Evolutionary conservation across 257 asterid species (phyloP).

Genomic region (Dorcoceras hygrometricum): DNA sequence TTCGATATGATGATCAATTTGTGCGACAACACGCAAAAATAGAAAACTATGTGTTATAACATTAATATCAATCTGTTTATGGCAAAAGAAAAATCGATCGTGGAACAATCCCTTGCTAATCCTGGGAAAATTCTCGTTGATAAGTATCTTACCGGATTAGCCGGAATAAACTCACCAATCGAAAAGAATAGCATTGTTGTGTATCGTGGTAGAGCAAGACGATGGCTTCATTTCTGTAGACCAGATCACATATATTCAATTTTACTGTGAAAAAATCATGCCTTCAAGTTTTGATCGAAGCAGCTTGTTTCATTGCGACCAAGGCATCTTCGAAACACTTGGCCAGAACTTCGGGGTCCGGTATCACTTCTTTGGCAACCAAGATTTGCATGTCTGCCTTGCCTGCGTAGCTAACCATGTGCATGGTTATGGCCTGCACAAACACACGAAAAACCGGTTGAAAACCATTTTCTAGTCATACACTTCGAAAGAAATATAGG

Average conservation of each 20-base stretch:
- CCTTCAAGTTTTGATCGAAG: slow-evolving; percentile 21
- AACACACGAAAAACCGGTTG: background rate
- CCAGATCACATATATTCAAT: background rate
- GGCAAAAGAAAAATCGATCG: too few relatives aligned
- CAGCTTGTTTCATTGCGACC: slow-evolving; percentile 52
- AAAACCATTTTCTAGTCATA: background rate
- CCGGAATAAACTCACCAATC: too few relatives aligned
- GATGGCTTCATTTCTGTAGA: background rate
- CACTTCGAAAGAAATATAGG: background rate
- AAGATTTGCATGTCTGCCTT: slow-evolving; percentile 66
- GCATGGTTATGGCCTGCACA: slow-evolving; percentile 67
- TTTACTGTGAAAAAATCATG: background rate
- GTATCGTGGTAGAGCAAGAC: too few relatives aligned
- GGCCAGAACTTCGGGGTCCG: slow-evolving; percentile 63
- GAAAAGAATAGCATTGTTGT: too few relatives aligned
- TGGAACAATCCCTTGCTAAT: too few relatives aligned
- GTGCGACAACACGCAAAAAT: too few relatives aligned
- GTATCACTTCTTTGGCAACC: slow-evolving; percentile 69
- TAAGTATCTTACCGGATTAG: too few relatives aligned
- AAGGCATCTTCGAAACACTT: slow-evolving; percentile 66
- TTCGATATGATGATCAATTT: too few relatives aligned
- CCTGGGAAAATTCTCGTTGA: too few relatives aligned
- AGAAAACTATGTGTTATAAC: too few relatives aligned
- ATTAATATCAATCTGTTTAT: too few relatives aligned
- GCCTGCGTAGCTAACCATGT: slow-evolving; percentile 81